Conservation (phyloP, 108 stramenopile genomes). For the Cyclotella distinguenda region DNA sequence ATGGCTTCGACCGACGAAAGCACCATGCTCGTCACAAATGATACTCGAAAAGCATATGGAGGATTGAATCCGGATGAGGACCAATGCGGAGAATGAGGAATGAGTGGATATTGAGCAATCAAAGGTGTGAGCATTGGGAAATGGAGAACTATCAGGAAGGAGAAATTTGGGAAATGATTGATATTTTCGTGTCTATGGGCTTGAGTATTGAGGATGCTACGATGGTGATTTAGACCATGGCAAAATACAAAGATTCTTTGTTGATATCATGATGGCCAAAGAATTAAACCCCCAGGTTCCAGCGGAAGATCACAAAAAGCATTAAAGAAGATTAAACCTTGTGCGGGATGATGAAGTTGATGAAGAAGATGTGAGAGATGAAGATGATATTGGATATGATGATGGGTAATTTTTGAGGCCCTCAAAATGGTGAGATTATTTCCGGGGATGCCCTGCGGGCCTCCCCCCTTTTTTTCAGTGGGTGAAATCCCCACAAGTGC, state of each 20-base stretch:
- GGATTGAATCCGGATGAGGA: conserved; percentile 62
- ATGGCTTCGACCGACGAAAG: conserved; percentile 32
- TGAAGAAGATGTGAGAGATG: too few species aligned
- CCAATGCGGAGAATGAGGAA: conserved; percentile 94
- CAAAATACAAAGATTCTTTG: conserved; percentile 96
- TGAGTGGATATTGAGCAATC: conserved; percentile 92
- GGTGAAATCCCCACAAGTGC: too few species aligned
- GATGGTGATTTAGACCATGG: conserved; percentile 85
- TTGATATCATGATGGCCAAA: conserved; percentile 96
- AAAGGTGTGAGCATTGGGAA: conserved; percentile 92
- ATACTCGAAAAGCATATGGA: conserved; percentile 69
- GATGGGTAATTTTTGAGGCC: too few species aligned
- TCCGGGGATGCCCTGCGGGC: too few species aligned
- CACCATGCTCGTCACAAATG: conserved; percentile 24
- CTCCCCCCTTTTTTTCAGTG: too few species aligned
- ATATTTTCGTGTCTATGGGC: conserved; percentile 75
- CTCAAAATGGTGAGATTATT: too few species aligned
- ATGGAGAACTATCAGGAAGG: conserved; percentile 93
- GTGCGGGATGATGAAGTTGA: too few species aligned
- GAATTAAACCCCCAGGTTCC: conserved; percentile 94
- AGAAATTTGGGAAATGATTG: conserved; percentile 94
- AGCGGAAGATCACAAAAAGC: conserved; percentile 82
- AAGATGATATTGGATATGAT: too few species aligned
- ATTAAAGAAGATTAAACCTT: conserved; percentile 92
- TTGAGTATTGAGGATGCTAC: conserved; percentile 83